Base-by-base conservation (phyloP, 2,329 filamentous ascomycete genomes). In the Rhinocladiella mackenziei region DNA sequence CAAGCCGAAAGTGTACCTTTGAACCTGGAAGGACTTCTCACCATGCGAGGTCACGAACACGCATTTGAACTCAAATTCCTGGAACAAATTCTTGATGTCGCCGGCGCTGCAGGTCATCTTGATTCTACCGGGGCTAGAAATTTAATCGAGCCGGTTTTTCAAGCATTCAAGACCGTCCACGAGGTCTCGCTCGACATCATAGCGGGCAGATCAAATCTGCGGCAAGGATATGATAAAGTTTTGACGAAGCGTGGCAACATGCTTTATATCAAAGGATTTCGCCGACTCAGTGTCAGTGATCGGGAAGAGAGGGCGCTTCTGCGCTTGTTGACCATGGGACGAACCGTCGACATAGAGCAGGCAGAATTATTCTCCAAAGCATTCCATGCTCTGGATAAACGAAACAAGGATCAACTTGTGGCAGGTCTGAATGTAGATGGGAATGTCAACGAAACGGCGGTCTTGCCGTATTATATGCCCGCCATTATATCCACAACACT, bases 401-500 rank as follows among this genome's bases (percentile, higher is more conserved):
- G 38, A 2, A 48, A 43, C 13, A 56, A 54, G 29, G 11, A 53
- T 1, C 43, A 50, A 6, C 55, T 67, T 3, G 49, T 63, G 5
- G 38, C 55, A 5, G 55, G 59, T 18, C 53, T 68, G 15, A 67
- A 62, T 44, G 56, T 65, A 9, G 62, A 66, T 42, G 65, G 65
- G 1, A 52, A 60, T 3, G 50, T 58, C 22, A 58, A 60, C 14
- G 56, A 60, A 23, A 59, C 58, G 5, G 66, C 65, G 0, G 58
- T 68, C 9, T 50, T 65, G 5, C 61, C 62, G 3, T 67, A 65
- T 23, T 69, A 69, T 30, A 63, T 64, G 48, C 65, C 66, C 2
- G 64, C 63, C 2, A 55, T 67, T 9, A 51, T 65, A 18, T 57
- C 58, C 4, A 60, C 61, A 30, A 58, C 56, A 1, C 53, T 67